phyloP scores from a whole-genome alignment of 306 rosid genomes.

The Herpetospermum pedunculosum region DNA sequence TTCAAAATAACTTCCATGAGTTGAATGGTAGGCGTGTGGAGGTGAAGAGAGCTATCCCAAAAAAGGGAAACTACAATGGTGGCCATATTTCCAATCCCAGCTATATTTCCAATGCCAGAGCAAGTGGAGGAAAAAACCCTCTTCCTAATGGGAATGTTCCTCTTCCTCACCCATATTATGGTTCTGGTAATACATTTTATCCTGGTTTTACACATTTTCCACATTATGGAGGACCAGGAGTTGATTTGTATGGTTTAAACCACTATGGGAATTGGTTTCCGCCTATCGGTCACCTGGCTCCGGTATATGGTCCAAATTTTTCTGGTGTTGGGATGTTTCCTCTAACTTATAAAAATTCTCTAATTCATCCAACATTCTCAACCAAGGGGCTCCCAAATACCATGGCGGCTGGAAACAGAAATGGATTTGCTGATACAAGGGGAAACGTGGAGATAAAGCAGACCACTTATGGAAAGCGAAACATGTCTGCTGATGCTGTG shows the following conservation, averaged over 20 bases:
- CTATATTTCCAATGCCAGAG: slow-evolving; percentile 22
- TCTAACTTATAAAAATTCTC: slow-evolving; percentile 27
- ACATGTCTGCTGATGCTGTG: slow-evolving; percentile 16
- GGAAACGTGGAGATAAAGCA: neutral
- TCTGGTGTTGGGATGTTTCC: slow-evolving; percentile 24
- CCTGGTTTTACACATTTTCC: slow-evolving; percentile 28
- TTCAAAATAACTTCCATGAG: slow-evolving; percentile 51
- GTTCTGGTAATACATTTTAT: slow-evolving; percentile 19
- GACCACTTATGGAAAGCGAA: slow-evolving; percentile 10
- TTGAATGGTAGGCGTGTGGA: slow-evolving; percentile 67
- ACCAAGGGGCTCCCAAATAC: slow-evolving; percentile 23
- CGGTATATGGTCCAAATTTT: slow-evolving; percentile 31
- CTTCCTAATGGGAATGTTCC: neutral
- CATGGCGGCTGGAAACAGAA: slow-evolving; percentile 16
- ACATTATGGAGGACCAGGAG: slow-evolving; percentile 24
- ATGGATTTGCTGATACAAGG: slow-evolving; percentile 24
- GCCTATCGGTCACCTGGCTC: neutral
- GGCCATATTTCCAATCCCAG: slow-evolving; percentile 26
- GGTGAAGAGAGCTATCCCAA: slow-evolving; percentile 87
- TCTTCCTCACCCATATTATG: slow-evolving; percentile 16
- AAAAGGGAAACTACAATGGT: slow-evolving; percentile 28
- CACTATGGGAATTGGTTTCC: slow-evolving; percentile 30
- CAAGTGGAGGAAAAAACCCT: slow-evolving; percentile 29
- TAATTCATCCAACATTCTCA: slow-evolving; percentile 18
- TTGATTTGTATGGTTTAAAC: slow-evolving; percentile 24